phyloP scores from a whole-genome alignment of 1,284 basidiomycete species.

The Garcileccinum viscosum region DNA sequence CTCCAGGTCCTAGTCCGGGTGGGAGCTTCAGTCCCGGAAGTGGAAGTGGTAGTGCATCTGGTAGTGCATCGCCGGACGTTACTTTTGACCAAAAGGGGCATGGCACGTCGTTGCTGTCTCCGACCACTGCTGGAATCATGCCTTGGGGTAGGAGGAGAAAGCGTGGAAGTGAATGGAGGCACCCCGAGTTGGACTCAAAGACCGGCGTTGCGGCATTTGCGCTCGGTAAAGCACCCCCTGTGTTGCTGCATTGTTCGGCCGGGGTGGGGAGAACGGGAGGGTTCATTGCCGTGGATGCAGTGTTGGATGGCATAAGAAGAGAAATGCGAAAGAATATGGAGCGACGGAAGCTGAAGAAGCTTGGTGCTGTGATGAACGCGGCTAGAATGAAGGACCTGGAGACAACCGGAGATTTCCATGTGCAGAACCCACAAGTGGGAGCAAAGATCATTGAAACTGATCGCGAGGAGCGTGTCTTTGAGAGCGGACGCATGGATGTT shows the following conservation, averaged over 20 bases:
- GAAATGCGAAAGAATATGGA: slow-evolving; percentile 55
- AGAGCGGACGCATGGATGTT: slow-evolving; percentile 34
- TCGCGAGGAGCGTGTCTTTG: slow-evolving; percentile 6
- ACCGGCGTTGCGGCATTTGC: slow-evolving; percentile 59
- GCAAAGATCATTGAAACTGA: slow-evolving; percentile 5
- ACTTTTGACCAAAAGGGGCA: slow-evolving; percentile 9
- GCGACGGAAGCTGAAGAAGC: slow-evolving; percentile 14
- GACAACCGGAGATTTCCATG: slow-evolving; percentile 4
- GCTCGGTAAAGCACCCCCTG: slow-evolving; percentile 53
- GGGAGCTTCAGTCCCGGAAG: slow-evolving; percentile 31
- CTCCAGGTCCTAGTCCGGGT: slow-evolving; percentile 44
- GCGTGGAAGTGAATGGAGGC: slow-evolving; percentile 33
- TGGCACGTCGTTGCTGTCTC: slow-evolving; percentile 21
- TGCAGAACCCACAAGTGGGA: slow-evolving; percentile 13
- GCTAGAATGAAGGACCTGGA: background rate
- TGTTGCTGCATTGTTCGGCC: slow-evolving; percentile 85
- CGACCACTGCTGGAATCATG: slow-evolving; percentile 17
- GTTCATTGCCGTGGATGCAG: slow-evolving; percentile 88
- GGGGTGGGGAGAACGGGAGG: slow-evolving; percentile 92
- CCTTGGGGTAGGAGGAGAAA: slow-evolving; percentile 24
- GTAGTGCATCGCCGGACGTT: slow-evolving; percentile 25
- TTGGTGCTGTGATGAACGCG: background rate
- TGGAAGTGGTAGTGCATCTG: slow-evolving; percentile 18
- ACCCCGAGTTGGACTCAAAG: slow-evolving; percentile 49
- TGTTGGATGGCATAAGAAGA: slow-evolving; percentile 77